These are phyloP conservation scores for Kwoniella botswanensis DNA, from an alignment of 768 basidiomycete species.

Conservation along the genomic window DNA sequence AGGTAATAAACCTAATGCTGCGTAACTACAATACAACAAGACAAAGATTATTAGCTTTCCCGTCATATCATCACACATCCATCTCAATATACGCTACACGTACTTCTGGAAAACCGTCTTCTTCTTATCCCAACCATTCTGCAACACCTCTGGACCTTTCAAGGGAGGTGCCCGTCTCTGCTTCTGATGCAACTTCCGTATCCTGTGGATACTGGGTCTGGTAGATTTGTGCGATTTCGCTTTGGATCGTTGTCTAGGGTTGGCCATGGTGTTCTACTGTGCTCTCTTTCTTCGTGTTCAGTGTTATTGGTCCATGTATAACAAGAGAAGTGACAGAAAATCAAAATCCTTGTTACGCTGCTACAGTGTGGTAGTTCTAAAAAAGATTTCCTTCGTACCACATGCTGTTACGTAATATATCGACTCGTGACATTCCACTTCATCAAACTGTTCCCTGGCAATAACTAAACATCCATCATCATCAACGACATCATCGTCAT, in stretches of 20 bases:
- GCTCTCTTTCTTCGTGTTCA: neutral
- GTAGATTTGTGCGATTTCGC: constrained; percentile 76
- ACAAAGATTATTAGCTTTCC: no score
- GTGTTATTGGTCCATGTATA: neutral
- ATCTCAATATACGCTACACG: constrained; percentile 48
- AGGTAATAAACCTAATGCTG: constrained; percentile 54
- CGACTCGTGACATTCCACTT: neutral
- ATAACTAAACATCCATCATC: neutral
- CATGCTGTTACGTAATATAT: neutral
- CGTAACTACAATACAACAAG: constrained; percentile 41
- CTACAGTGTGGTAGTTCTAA: neutral
- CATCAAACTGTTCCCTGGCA: neutral
- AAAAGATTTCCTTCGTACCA: constrained; percentile 5
- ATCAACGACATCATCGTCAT: neutral
- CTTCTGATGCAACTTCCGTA: constrained; percentile 70
- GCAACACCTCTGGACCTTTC: constrained; percentile 77
- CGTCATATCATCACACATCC: no score
- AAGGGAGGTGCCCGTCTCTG: constrained; percentile 76
- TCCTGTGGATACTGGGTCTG: constrained; percentile 65
- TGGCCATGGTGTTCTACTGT: constrained; percentile 70
- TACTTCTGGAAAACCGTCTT: constrained; percentile 94
- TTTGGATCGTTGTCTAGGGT: constrained; percentile 91
- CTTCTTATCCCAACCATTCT: constrained; percentile 82
- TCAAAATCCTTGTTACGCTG: neutral
- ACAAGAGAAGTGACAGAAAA: neutral